A percentile compares a stretch with the other conserved stretches of the same genome.
Evolutionary conservation across 768 basidiomycete genomes (phyloP).

Genomic region (Tricholomella constricta): DNA sequence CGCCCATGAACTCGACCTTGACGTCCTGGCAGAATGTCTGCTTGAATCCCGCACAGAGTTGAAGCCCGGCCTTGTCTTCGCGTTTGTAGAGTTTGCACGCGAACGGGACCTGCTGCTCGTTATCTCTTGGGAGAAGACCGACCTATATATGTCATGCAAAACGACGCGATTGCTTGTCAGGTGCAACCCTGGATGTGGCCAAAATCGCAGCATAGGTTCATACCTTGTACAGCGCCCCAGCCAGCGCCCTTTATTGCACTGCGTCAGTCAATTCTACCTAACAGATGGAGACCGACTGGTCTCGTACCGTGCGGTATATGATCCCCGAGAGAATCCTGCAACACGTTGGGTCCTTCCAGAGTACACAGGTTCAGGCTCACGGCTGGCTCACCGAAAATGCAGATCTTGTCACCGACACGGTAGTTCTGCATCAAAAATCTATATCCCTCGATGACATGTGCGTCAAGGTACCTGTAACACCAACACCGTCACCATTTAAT

Average conservation of each 20-base stretch:
- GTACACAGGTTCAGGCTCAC: constrained; percentile 4
- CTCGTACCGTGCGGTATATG: constrained; percentile 43
- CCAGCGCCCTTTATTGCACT: constrained; percentile 56
- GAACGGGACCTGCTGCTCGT: constrained; percentile 68
- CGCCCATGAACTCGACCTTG: constrained; percentile 75
- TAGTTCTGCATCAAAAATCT: constrained; percentile 80
- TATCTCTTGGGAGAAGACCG: constrained; percentile 69
- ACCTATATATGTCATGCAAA: constrained; percentile 47
- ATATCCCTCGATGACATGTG: constrained; percentile 76
- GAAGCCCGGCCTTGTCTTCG: constrained; percentile 43
- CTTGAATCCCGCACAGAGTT: constrained; percentile 69
- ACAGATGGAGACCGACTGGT: neutral
- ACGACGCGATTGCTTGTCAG: neutral
- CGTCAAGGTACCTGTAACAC: constrained; percentile 60
- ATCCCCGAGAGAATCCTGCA: constrained; percentile 74
- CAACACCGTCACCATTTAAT: neutral
- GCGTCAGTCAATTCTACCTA: neutral
- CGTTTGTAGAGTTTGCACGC: constrained; percentile 74
- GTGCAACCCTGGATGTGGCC: neutral
- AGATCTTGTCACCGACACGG: constrained; percentile 70
- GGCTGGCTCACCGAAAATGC: constrained; percentile 59
- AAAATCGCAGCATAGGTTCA: neutral
- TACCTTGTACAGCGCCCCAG: constrained; percentile 74
- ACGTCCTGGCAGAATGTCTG: constrained; percentile 68
- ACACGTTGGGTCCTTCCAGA: too few species aligned